Evolutionary conservation across 495 filamentous ascomycete species (phyloP), one percentile per base, ranked within the genome.

Genomic region (Penicillium cosmopolitanum): DNA sequence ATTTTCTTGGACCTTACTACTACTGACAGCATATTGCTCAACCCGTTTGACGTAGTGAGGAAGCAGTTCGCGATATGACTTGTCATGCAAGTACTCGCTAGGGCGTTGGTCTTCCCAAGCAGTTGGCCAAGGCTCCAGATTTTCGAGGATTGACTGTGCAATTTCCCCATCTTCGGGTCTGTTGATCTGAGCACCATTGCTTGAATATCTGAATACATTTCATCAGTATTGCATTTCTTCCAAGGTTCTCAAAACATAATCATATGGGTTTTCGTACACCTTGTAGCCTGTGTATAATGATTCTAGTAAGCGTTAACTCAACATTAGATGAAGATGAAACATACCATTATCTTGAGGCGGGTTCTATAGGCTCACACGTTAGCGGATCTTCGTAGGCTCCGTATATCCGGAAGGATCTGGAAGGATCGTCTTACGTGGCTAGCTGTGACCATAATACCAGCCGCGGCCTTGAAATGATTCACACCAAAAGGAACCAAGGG

Each of bases 371-470:
- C 18, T 31, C 56, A 63, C 73, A 53, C 66, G 68, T 65, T 44
- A 60, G 44, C 46, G 38, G 46, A 59, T 46, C 38, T 18, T 58
- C 28, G 28, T 31, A 31, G 1, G 12, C 38, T 52, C 18, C 28
- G 28, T 35, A 48, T 28, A 28, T 48, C 23, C 5, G 31, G 42
- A 4, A 42, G 5, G 6, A 7, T 19, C 0, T 42, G 16, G 33
- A 51, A 51, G 35, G 16, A 34, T 50, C 19, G 25, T 61, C 77
- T 51, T 76, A 80, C 77, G 69, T 89, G 86, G 59, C 84, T 86
- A 23, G 88, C 88, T 46, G 88, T 90, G 50, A 90, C 79, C 88
- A 91, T 90, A 21, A 91, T 74, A 43, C 88, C 88, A 33, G 85
- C 88, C 8, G 80, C 82, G 53, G 88, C 84, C 36, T 72, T 69